phyloP scores from a whole-genome alignment of 1,284 basidiomycete species.

The Leccinum variabile region DNA sequence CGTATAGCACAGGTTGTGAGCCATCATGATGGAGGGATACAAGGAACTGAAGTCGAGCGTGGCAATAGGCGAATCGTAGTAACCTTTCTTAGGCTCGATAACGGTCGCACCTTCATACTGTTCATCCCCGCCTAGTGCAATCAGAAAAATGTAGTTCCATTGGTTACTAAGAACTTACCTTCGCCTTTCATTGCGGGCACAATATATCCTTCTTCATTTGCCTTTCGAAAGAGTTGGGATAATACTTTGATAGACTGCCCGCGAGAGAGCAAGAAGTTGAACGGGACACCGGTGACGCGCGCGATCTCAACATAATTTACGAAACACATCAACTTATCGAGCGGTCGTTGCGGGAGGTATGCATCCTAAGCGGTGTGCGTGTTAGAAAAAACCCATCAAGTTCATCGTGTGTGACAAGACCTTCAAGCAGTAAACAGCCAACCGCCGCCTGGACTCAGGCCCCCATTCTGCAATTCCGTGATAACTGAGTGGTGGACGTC shows the following conservation, averaged over 20 bases:
- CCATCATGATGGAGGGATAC: conserved; percentile 99
- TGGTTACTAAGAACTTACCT: conserved; percentile 53
- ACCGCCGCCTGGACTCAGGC: conserved; percentile 81
- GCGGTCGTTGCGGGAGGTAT: conserved; percentile 88
- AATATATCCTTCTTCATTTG: conserved; percentile 85
- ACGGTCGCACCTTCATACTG: conserved; percentile 97
- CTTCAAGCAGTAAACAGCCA: conserved; percentile 96
- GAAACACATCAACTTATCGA: conserved; percentile 98
- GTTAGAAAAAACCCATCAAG: conserved; percentile 4
- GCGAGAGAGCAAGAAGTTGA: conserved; percentile 88
- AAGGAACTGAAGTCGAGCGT: conserved; percentile 96
- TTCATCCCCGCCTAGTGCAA: conserved; percentile 73
- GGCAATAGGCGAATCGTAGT: conserved; percentile 92
- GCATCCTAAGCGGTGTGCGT: conserved; percentile 66
- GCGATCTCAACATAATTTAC: conserved; percentile 97
- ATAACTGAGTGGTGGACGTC: conserved; percentile 97
- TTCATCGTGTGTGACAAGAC: conserved; percentile 39
- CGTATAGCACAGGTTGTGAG: conserved; percentile 96
- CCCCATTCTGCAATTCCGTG: conserved; percentile 96
- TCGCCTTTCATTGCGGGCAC: conserved; percentile 83
- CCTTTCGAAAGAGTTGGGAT: conserved; percentile 89
- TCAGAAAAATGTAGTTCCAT: conserved; percentile 5
- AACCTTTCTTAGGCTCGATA: conserved; percentile 92
- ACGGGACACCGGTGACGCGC: conserved; percentile 95
- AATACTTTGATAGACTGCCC: conserved; percentile 97